Evolutionary conservation across 2,329 filamentous ascomycete species (phyloP).

Genomic region (Aspergillus aculeatus): DNA sequence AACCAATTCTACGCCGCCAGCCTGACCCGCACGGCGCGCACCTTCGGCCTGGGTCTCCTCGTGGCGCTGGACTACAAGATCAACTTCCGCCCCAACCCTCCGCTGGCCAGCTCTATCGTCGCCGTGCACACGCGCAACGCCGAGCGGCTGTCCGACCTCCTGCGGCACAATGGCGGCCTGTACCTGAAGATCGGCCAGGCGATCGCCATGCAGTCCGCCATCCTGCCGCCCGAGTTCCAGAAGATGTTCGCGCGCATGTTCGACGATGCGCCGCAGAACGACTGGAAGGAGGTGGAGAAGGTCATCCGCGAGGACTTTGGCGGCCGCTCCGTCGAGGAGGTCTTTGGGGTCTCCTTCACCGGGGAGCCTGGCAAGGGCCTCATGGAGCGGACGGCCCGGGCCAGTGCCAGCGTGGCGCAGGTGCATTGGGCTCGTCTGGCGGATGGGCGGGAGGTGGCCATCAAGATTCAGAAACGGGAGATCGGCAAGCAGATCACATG

Average conservation of each 20-base stretch:
- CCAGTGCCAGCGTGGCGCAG: constrained; percentile 87
- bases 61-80: constrained; percentile 94
- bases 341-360: constrained; percentile 84
- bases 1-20: constrained; percentile 74
- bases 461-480: constrained; percentile 96
- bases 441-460: constrained; percentile 86
- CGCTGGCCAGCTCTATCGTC: constrained; percentile 68
- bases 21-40: constrained; percentile 73
- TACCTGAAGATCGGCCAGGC: constrained; percentile 98
- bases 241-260: constrained; percentile 97
- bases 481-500: constrained; percentile 87
- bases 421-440: constrained; percentile 88
- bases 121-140: constrained; percentile 83
- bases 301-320: constrained; percentile 89
- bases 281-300: constrained; percentile 78
- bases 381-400: constrained; percentile 70
- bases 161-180: constrained; percentile 83
- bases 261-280: constrained; percentile 92
- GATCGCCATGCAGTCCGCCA: constrained; percentile 95
- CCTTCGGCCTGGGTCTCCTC: constrained; percentile 74
- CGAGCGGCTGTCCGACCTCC: constrained; percentile 74
- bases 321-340: constrained; percentile 77
- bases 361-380: constrained; percentile 63
- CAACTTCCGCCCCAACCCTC: constrained; percentile 82
- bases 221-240: constrained; percentile 91